phyloP scores from a whole-genome alignment of 2,329 filamentous ascomycete species.

The Metarhizium sp. region DNA sequence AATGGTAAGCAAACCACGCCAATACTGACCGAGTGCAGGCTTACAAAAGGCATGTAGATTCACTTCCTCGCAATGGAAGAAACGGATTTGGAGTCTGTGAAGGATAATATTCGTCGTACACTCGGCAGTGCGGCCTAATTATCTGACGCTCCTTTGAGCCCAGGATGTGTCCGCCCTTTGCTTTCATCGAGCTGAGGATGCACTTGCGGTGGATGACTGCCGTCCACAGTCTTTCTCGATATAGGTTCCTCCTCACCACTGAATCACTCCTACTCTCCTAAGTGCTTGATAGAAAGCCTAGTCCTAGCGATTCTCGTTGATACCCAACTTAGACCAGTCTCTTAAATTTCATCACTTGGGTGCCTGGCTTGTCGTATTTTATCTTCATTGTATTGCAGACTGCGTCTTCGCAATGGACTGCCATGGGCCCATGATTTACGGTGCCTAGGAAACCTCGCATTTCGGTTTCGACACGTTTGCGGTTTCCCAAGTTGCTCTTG shows the following conservation, averaged over 20 bases:
- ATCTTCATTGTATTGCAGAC: background rate
- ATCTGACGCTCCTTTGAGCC: background rate
- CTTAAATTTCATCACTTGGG: background rate
- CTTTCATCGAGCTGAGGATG: background rate
- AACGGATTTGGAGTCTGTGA: conserved; percentile 46
- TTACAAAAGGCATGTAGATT: conserved; percentile 35
- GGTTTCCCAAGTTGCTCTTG: conserved; percentile 2
- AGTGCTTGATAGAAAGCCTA: background rate
- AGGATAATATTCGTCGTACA: conserved; percentile 48
- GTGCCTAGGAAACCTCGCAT: background rate
- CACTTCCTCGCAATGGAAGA: conserved; percentile 58
- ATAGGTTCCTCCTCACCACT: background rate
- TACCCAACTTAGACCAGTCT: background rate
- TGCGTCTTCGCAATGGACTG: background rate
- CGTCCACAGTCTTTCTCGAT: too few relatives aligned
- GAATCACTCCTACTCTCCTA: background rate
- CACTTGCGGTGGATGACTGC: background rate
- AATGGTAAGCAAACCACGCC: conserved; percentile 45
- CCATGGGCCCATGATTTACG: background rate
- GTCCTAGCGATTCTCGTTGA: conserved; percentile 3
- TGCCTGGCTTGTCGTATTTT: background rate
- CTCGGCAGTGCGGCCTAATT: conserved; percentile 23
- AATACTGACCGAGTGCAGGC: background rate
- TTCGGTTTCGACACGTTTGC: background rate
- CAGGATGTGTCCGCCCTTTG: background rate